Base-by-base conservation (phyloP, 106 monocot genomes). In the Apostasia shenzhenica region DNA sequence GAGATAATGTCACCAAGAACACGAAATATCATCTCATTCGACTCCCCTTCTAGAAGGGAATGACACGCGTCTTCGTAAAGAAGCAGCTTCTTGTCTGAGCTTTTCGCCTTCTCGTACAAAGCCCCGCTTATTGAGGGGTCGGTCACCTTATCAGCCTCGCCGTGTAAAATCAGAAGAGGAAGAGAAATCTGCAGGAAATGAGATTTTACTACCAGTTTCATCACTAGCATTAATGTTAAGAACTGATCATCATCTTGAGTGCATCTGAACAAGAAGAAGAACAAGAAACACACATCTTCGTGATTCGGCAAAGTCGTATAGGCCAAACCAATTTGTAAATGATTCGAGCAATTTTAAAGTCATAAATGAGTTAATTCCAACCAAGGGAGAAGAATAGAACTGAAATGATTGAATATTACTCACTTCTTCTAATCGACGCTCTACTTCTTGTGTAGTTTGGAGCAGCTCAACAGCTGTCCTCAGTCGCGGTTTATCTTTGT, bases 41-140 rank as follows among this genome's bases (percentile, higher is more conserved):
- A 63, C 71, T 95, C 94, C 39, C 94, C 94, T 88, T 91, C 91
- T 3, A 91, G 79, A 69, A 95, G 79, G 55, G 94, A 71, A 72
- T 95, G 94, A 48, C 61, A 91, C 1, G 88, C 85, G 70, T 80
- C 83, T 68, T 85, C 76, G 57, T 95, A 95, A 10, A 91, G 83
- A 46, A 45, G 8, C 2, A 95, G 68, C 45, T 85, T 80, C 70
- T 88, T 91, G 68, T 91, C 91, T 11, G 75, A 58, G 75, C 94
- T 86, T 45, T 73, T 84, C 43, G 94, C 94, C 67, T 88, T 86
- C 68, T 88, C 94, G 68, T 85, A 80, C 72, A 95, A 64, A 50
- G 80, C 84, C 50, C 84, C 91, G 82, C 94, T 95, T 26, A 84
- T 81, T 1, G 91, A 85, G 50, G 91, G 88, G 78, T 91, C 94